Conservation (phyloP, 2,329 filamentous ascomycete species). For the Neofusicoccum parvum region DNA sequence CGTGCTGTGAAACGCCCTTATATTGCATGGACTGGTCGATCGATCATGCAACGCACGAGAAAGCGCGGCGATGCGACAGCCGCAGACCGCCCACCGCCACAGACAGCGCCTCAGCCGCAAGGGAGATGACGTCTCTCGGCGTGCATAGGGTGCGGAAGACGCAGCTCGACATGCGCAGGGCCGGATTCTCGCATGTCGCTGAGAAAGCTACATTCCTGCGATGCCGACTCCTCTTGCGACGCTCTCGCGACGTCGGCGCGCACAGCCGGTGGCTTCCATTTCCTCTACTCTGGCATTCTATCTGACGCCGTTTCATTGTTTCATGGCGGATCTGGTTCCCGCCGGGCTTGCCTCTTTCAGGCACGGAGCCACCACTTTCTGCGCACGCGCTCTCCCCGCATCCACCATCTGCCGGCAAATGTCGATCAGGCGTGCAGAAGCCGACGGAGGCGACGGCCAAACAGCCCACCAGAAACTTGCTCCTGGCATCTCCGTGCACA, state of each 20-base stretch:
- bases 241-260: neutral
- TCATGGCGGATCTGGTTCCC: slow-evolving; percentile 15
- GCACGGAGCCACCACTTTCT: slow-evolving; percentile 10
- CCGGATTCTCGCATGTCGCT: neutral
- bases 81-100: neutral
- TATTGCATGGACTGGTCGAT: slow-evolving; percentile 8
- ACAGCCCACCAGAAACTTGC: neutral
- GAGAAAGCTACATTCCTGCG: neutral
- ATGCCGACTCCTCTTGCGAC: neutral
- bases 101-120: neutral
- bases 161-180: neutral
- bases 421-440: neutral
- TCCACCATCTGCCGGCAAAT: neutral
- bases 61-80: neutral
- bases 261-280: neutral
- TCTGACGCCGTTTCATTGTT: slow-evolving; percentile 14
- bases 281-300: neutral
- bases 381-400: slow-evolving; percentile 15
- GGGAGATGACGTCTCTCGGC: neutral
- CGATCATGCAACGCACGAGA: neutral
- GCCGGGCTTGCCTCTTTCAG: slow-evolving; percentile 11
- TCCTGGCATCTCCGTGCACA: slow-evolving; percentile 8
- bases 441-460: neutral
- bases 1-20: slow-evolving; percentile 2
- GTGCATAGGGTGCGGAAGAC: neutral